Evolutionary conservation across 2,329 filamentous ascomycete genomes (phyloP).

Genomic region (Myriangium duriaei): DNA sequence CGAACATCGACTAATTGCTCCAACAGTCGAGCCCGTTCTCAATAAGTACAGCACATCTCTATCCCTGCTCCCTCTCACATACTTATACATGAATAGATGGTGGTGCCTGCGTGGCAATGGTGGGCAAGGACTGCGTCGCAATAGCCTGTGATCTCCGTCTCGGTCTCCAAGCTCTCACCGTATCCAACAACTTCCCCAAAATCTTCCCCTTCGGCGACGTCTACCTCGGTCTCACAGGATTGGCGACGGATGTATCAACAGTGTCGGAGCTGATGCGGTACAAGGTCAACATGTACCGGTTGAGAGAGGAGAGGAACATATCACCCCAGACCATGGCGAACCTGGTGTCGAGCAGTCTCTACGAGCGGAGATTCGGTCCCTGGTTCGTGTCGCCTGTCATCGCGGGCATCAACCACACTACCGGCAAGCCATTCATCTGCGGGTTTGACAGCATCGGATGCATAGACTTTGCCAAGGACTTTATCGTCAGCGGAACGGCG

Average conservation of each 20-base stretch:
- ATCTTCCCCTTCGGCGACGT: slow-evolving; percentile 95
- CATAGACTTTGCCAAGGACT: slow-evolving; percentile 99
- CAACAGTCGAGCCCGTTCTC: slow-evolving; percentile 77
- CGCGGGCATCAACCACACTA: slow-evolving; percentile 88
- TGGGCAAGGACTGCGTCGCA: slow-evolving; percentile 98
- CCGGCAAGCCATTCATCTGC: slow-evolving; percentile 91
- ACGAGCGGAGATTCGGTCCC: slow-evolving; percentile 90
- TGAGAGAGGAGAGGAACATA: slow-evolving; percentile 95
- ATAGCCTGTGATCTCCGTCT: slow-evolving; percentile 98
- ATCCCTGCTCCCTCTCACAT: slow-evolving; percentile 1
- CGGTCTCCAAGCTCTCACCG: slow-evolving; percentile 87
- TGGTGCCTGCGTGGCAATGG: slow-evolving; percentile 96
- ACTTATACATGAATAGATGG: slow-evolving; percentile 45
- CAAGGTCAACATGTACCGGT: slow-evolving; percentile 99
- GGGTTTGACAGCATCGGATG: slow-evolving; percentile 98
- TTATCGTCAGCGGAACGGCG: slow-evolving; percentile 93
- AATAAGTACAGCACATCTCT: slow-evolving; percentile 59
- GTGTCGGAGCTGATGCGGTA: slow-evolving; percentile 96
- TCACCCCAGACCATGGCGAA: slow-evolving; percentile 91
- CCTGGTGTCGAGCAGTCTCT: slow-evolving; percentile 78
- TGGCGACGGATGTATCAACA: slow-evolving; percentile 89
- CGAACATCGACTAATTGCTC: slow-evolving; percentile 21
- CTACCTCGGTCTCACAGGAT: slow-evolving; percentile 88
- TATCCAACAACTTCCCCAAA: slow-evolving; percentile 99
- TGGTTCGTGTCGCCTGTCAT: slow-evolving; percentile 95